phyloP scores from a whole-genome alignment of 768 basidiomycete genomes.

The Lactarius sp. region DNA sequence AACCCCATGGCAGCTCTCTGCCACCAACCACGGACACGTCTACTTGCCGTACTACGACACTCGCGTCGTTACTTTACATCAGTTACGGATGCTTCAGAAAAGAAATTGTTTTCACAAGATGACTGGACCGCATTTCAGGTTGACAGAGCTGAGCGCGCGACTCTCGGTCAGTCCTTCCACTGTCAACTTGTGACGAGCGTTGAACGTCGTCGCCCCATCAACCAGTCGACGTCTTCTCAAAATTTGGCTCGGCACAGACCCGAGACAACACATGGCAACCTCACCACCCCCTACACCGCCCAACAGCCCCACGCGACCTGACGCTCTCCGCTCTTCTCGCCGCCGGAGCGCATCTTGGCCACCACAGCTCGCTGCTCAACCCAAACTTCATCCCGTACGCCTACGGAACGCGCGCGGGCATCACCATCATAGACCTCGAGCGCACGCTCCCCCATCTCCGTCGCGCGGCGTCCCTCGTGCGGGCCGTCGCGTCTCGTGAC shows the following conservation, averaged over 20 bases:
- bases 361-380: slow-evolving; percentile 77
- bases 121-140: slow-evolving; percentile 66
- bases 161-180: slow-evolving; percentile 45
- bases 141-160: slow-evolving; percentile 49
- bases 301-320: slow-evolving; percentile 51
- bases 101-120: slow-evolving; percentile 40
- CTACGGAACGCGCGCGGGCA: slow-evolving; percentile 84
- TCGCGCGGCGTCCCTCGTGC: slow-evolving; percentile 83
- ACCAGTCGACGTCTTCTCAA: slow-evolving; percentile 41
- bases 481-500: slow-evolving; percentile 71
- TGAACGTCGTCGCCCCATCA: slow-evolving; percentile 29
- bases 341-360: slow-evolving; percentile 91
- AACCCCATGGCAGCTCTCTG: slow-evolving; percentile 27
- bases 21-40: slow-evolving; percentile 13
- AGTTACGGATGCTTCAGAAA: slow-evolving; percentile 17
- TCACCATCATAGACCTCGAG: slow-evolving; percentile 93
- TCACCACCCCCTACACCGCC: slow-evolving; percentile 62
- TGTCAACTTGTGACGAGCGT: slow-evolving; percentile 23
- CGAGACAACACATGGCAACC: slow-evolving; percentile 67
- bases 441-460: slow-evolving; percentile 88
- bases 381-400: slow-evolving; percentile 89
- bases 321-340: slow-evolving; percentile 90
- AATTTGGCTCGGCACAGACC: slow-evolving; percentile 75
- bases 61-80: slow-evolving; percentile 13
- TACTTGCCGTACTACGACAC: slow-evolving; percentile 5